Base-by-base conservation (phyloP, 441 rosid genomes). In the Eruca vesicaria region DNA sequence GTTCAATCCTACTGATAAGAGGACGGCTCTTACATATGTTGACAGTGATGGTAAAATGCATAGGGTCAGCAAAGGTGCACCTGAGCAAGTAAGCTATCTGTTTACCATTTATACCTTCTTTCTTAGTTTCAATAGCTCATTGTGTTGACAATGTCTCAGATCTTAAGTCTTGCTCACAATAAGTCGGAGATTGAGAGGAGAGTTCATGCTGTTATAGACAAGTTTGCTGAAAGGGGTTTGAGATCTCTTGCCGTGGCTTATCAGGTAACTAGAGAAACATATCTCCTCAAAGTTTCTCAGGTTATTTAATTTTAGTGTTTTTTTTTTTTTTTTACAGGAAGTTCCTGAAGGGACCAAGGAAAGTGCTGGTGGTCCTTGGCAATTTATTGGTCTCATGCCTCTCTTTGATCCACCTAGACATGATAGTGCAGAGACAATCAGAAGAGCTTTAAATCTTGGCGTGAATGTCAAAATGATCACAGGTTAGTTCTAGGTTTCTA, bases 351-450 rank as follows among this genome's bases (percentile, higher is more conserved):
- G 94, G 38, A 84, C 82, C 50, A 95, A 90, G 77, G 98, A 91
- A 66, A 92, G 99, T 81, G 58, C 89, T 43, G 99, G 98, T 70
- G 93, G 97, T 28, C 94, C 84, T 3, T 95, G 99, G 99, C 97
- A 91, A 80, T 92, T 95, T 77, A 71, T 87, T 35, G 99, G 96
- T 66, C 91, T 95, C 75, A 86, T 95, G 99, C 99, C 98, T 45
- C 98, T 95, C 32, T 95, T 95, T 82, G 99, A 95, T 60, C 99
- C 99, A 63, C 99, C 99, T 21, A 90, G 99, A 80, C 98, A 92
- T 79, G 98, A 95, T 53, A 95, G 97, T 86, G 98, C 99, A 3
- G 98, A 95, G 80, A 95, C 99, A 5, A 95, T 92, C 52, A 85
- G 93, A 81, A 87, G 93, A 75, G 99, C 99, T 58, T 78, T 92